A percentile compares a stretch with the other conserved stretches of the same genome.
Conservation (phyloP, 768 basidiomycete species). For the Rhizopogon rudus region DNA sequence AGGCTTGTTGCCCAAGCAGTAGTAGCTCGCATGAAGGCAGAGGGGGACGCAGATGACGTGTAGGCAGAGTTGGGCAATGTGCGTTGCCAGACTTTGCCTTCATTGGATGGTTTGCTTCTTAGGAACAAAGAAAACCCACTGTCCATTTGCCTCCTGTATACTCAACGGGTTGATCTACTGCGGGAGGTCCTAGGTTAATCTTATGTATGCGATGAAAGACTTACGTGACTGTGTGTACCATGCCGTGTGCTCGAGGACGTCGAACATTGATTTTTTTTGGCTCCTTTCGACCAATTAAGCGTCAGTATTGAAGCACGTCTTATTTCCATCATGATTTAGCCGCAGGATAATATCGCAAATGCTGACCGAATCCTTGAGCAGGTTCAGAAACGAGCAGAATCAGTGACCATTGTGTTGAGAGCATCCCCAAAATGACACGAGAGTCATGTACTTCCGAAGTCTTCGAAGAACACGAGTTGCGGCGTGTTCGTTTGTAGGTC, state of each 20-base stretch:
- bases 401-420: neutral
- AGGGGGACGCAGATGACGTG: neutral
- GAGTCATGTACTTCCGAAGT: neutral
- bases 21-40: neutral
- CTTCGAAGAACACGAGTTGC: neutral
- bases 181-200: no score
- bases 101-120: neutral
- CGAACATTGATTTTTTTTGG: no score
- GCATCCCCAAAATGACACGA: neutral
- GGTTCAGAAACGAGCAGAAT: neutral
- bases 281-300: no score
- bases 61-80: neutral
- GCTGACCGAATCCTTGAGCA: neutral
- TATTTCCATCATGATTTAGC: no score
- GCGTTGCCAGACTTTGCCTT: neutral
- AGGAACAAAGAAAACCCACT: neutral
- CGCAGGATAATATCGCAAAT: neutral
- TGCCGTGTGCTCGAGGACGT: no score
- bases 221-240: no score
- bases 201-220: no score
- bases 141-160: no score
- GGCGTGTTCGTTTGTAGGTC: neutral
- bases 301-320: no score
- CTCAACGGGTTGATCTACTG: no score
- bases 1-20: neutral